These are phyloP conservation scores for Moricandia moricandioides DNA, from an alignment of 345 rosid genomes.

Conservation along the genomic window DNA sequence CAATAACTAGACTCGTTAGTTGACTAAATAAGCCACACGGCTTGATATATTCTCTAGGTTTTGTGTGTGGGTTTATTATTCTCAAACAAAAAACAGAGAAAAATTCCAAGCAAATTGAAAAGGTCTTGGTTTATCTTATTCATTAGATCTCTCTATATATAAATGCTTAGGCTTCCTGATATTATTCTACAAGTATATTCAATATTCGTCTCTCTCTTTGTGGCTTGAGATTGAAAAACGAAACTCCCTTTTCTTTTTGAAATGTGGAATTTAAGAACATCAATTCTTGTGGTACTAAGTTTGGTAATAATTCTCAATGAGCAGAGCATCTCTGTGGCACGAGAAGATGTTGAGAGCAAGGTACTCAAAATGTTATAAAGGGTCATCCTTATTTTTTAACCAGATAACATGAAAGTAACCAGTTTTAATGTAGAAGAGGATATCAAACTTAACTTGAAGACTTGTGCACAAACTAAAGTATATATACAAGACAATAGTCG, in stretches of 20 bases:
- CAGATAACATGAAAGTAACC: no score
- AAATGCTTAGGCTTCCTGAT: neutral
- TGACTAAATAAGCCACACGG: no score
- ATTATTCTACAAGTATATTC: neutral
- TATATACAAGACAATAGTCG: no score
- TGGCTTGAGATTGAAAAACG: neutral
- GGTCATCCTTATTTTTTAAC: neutral
- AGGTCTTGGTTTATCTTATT: conserved; percentile 12
- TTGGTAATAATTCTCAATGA: neutral
- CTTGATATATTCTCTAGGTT: no score
- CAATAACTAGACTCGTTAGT: no score
- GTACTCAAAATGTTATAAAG: neutral
- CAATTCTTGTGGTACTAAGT: conserved; percentile 1
- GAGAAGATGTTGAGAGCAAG: conserved; percentile 10
- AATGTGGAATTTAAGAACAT: neutral
- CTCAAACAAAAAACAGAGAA: no score
- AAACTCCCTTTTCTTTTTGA: neutral
- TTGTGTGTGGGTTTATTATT: no score
- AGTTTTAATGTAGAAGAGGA: no score
- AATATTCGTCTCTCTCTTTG: neutral
- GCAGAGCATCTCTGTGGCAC: neutral
- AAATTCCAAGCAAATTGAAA: neutral
- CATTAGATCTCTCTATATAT: neutral
- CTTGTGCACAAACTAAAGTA: no score
- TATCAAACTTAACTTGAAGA: no score